These are phyloP conservation scores for Haplosporangium sp. DNA, from an alignment of 371 early-diverging fungal genomes.

Conservation along the genomic window DNA sequence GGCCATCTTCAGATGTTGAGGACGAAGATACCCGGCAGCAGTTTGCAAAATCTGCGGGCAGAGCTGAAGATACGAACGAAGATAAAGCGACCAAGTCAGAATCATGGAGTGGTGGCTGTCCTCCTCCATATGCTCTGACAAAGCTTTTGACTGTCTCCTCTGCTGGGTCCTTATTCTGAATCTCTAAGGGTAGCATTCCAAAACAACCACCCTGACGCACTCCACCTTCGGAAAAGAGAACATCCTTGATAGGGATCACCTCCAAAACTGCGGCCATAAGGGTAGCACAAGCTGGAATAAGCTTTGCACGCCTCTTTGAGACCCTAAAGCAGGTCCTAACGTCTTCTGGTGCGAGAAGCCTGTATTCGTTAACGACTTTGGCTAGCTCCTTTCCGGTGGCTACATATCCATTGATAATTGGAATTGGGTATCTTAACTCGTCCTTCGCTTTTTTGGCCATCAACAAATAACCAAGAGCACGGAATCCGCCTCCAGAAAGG, in stretches of 20 bases:
- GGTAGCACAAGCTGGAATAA: slow-evolving; percentile 73
- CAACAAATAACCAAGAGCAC: slow-evolving; percentile 68
- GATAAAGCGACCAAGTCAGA: slow-evolving; percentile 57
- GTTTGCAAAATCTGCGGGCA: slow-evolving; percentile 52
- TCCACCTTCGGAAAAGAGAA: slow-evolving; percentile 74
- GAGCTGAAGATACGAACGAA: slow-evolving; percentile 44
- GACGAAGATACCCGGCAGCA: slow-evolving; percentile 51
- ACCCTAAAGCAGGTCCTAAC: slow-evolving; percentile 60
- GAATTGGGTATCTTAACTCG: slow-evolving; percentile 63
- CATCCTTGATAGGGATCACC: slow-evolving; percentile 59
- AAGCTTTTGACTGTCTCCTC: slow-evolving; percentile 61
- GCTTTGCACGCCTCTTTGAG: slow-evolving; percentile 68
- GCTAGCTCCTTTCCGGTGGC: slow-evolving; percentile 42
- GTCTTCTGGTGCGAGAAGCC: slow-evolving; percentile 20
- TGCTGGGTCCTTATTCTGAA: slow-evolving; percentile 67
- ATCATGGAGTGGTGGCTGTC: slow-evolving; percentile 54
- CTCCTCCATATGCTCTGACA: slow-evolving; percentile 43
- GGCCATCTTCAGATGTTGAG: slow-evolving; percentile 45
- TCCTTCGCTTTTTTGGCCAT: slow-evolving; percentile 59
- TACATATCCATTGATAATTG: slow-evolving; percentile 71
- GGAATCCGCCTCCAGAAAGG: slow-evolving; percentile 73
- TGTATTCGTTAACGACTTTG: slow-evolving; percentile 35
- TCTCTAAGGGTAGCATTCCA: slow-evolving; percentile 56
- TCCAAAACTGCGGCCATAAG: slow-evolving; percentile 65
- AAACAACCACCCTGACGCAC: slow-evolving; percentile 73